Base-by-base conservation (phyloP, 2,329 filamentous ascomycete species). In the Fusarium sp. region DNA sequence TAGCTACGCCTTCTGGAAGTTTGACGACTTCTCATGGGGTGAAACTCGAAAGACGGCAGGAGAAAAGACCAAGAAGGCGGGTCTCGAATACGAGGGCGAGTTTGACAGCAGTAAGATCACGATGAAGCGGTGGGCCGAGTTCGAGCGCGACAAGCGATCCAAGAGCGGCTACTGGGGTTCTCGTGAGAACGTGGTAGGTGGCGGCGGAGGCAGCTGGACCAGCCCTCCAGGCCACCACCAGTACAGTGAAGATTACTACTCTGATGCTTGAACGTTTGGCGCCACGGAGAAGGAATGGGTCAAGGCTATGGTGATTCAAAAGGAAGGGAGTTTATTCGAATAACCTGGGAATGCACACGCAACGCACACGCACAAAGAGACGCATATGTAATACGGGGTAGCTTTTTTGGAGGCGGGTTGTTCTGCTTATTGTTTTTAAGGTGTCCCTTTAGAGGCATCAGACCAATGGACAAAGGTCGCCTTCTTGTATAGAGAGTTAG, bases 71-170 rank as follows among this genome's bases (percentile, higher is more conserved):
- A 95, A 96, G 87, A 97, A 96, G 85, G 94, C 90, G 3, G 94
- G 94, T 35, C 91, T 95, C 72, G 95, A 96, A 80, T 93, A 93
- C 73, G 95, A 98, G 84, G 97, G 97, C 73, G 97, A 98, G 84
- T 99, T 99, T 79, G 97, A 99, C 84, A 97, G 94, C 83, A 97
- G 93, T 84, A 97, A 98, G 90, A 99, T 99, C 82, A 98, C 96
- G 40, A 99, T 99, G 97, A 98, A 98, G 88, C 88, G 97, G 78
- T 99, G 97, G 97, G 93, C 92, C 73, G 97, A 99, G 84, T 99
- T 98, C 81, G 97, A 99, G 87, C 86, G 89, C 20, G 89, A 91
- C 72, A 87, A 89, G 71, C 85, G 89, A 35, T 80, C 83, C 61
- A 85, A 84, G 74, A 84, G 80, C 77, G 84, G 84, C 71, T 89